A percentile compares a stretch with the other conserved stretches of the same genome.
These are phyloP conservation scores for Macrotyloma uniflorum DNA, from an alignment of 306 rosid species.

Conservation along the genomic window DNA sequence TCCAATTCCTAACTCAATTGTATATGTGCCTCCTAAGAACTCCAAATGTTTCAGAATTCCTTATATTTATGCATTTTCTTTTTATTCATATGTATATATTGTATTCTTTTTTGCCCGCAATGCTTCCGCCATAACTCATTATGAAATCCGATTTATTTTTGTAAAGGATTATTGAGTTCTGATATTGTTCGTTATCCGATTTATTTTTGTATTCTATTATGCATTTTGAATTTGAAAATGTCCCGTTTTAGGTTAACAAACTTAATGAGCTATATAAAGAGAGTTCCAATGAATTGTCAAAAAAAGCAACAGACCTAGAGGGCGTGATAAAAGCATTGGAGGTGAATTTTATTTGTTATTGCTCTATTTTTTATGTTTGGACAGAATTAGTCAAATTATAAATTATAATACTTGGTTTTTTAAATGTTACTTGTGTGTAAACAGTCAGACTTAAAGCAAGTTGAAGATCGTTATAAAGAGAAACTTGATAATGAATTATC, in stretches of 20 bases:
- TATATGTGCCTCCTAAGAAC: too few relatives aligned
- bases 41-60: too few relatives aligned
- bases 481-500: conserved; percentile 75
- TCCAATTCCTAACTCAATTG: too few relatives aligned
- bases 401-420: not conserved
- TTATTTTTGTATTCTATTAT: not conserved
- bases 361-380: conserved; percentile 13
- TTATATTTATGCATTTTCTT: too few relatives aligned
- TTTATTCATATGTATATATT: too few relatives aligned
- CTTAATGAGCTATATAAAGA: conserved; percentile 86
- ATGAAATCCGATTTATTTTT: too few relatives aligned
- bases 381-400: not conserved
- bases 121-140: too few relatives aligned
- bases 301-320: conserved; percentile 87
- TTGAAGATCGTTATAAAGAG: conserved; percentile 71
- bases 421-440: conserved; percentile 31
- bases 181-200: too few relatives aligned
- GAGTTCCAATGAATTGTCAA: conserved; percentile 91
- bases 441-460: conserved; percentile 80
- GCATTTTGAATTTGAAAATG: not conserved
- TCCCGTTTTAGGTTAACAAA: conserved; percentile 63
- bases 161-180: too few relatives aligned
- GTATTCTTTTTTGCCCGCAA: too few relatives aligned
- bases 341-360: conserved; percentile 52
- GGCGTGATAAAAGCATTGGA: conserved; percentile 91